Percentiles rank a stretch among this genome's conserved stretches.
Evolutionary conservation across 257 asterid genomes (phyloP).

Genomic region (Solanum habrochaites): DNA sequence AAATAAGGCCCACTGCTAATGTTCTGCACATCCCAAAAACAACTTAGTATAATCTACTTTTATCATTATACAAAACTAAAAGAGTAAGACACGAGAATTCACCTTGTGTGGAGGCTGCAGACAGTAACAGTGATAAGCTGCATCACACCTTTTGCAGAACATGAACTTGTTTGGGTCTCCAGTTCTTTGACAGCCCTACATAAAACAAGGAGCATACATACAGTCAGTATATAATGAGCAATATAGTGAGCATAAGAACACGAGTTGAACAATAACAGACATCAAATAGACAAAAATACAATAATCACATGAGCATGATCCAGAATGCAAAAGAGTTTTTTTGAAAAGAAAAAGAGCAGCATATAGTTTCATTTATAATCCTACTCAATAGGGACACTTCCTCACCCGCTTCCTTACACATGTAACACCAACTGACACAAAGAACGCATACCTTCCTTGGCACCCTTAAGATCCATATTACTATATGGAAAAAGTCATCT

Average conservation of each 20-base stretch:
- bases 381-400: background rate
- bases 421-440: background rate
- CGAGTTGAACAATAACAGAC: background rate
- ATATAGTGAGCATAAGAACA: background rate
- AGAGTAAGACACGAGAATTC: background rate
- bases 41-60: background rate
- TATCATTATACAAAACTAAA: background rate
- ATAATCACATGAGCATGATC: background rate
- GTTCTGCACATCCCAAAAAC: constrained; percentile 41
- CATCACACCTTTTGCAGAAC: constrained; percentile 98
- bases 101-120: constrained; percentile 99
- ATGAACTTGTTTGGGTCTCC: constrained; percentile 90
- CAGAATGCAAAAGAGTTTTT: background rate
- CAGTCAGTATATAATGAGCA: background rate
- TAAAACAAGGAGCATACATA: constrained; percentile 2
- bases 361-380: background rate
- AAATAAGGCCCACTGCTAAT: constrained; percentile 87
- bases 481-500: background rate
- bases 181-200: constrained; percentile 72
- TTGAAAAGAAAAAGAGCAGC: background rate
- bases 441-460: background rate
- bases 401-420: background rate
- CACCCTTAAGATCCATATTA: background rate
- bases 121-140: constrained; percentile 90
- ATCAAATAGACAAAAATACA: background rate